These are phyloP conservation scores for Pinus taeda DNA, from an alignment of 75 land plant species.

Conservation along the genomic window DNA sequence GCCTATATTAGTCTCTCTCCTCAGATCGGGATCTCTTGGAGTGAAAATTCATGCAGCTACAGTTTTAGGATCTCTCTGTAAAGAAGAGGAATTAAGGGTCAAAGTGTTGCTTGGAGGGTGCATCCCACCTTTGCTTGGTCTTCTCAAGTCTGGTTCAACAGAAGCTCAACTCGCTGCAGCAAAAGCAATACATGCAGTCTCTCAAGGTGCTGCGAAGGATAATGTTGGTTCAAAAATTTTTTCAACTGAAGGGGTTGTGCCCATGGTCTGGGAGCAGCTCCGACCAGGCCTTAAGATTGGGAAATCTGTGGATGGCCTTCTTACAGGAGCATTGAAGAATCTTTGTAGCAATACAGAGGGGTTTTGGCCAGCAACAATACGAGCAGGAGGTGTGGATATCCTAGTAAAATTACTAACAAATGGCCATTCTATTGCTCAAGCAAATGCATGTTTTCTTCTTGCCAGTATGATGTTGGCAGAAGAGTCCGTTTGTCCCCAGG, in stretches of 20 bases:
- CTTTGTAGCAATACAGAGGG: conserved; percentile 87
- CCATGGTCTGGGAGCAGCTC: conserved; percentile 85
- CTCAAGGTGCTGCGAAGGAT: conserved; percentile 89
- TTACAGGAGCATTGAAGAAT: conserved; percentile 85
- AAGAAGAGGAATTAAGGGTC: conserved; percentile 89
- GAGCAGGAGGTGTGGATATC: conserved; percentile 85
- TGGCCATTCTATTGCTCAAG: conserved; percentile 66
- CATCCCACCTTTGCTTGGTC: conserved; percentile 91
- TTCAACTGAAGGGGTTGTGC: conserved; percentile 96
- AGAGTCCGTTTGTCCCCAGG: conserved; percentile 60
- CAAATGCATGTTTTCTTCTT: conserved; percentile 89
- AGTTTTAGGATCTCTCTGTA: conserved; percentile 86
- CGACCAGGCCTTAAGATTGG: conserved; percentile 55
- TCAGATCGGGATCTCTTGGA: conserved; percentile 82
- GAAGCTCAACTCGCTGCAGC: conserved; percentile 92
- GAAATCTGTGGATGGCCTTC: conserved; percentile 56
- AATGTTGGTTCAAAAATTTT: conserved; percentile 98
- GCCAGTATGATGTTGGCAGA: conserved; percentile 88
- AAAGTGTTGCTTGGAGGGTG: conserved; percentile 97
- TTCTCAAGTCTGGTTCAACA: conserved; percentile 70
- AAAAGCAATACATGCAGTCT: conserved; percentile 88
- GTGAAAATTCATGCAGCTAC: conserved; percentile 87
- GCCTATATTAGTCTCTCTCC: conserved; percentile 91
- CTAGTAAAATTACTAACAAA: conserved; percentile 62
- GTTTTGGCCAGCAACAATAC: conserved; percentile 86